Base-by-base conservation (phyloP, 805 yeast genomes). In the Nakazawaea anatomiae region DNA sequence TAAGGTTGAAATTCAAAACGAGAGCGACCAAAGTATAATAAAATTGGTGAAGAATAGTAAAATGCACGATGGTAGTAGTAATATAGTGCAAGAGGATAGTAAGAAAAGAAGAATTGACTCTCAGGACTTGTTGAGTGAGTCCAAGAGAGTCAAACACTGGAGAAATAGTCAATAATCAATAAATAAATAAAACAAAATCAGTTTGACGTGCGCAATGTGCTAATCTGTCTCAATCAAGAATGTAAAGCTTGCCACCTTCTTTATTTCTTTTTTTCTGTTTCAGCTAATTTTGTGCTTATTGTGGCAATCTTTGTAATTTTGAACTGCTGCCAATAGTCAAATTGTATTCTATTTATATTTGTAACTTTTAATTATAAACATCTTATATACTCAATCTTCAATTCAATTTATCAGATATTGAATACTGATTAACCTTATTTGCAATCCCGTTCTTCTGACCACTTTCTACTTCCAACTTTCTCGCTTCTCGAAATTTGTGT, bases 11-110 rank as follows among this genome's bases (percentile, higher is more conserved):
- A 12, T 11, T 8, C 53, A 46, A 28, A 51, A 51, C 28, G 50
- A 46, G 8, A 51, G 39, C 27, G 53, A 51, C 38, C 31, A 34
- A 27, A 38, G 46, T 11, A 43, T 51, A 3, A 12, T 51, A 18
- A 42, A 46, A 27, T 39, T 51, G 41, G 44, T 51, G 14, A 38
- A 42, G 10, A 28, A 18, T 18, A 44, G 45, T 10, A 48, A 42
- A 28, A 38, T 47, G 14, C 40, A 41, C 25, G 42, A 40, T 18
- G 31, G 25, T 30, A 39, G 6, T 14, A 41, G 42, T 6, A 25
- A 34, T 2, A 40, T 40, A 25, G 8, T 35, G 9, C 46, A 28
- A 8, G 36, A 34, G 28, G 39, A 39, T 10, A 35, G 28, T 25
- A 42, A 35, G 10, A 42, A 48, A 42, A 48, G 45, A 29, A 6